Conservation (phyloP, 495 filamentous ascomycete species). For the Xylaria longipes region DNA sequence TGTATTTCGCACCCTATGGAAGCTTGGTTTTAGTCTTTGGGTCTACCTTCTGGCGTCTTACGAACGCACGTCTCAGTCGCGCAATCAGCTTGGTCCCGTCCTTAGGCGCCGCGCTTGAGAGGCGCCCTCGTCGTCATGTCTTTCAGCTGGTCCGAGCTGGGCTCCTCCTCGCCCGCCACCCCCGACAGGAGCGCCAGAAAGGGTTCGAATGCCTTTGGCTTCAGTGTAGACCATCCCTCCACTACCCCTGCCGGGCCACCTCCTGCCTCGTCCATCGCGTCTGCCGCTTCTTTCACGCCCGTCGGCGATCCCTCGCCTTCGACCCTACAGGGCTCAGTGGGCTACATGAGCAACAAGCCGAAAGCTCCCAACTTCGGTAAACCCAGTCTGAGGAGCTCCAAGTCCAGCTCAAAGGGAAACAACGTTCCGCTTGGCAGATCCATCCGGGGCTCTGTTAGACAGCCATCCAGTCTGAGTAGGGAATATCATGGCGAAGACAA, state of each 20-base stretch:
- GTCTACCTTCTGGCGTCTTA: neutral
- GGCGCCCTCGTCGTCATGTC: conserved; percentile 41
- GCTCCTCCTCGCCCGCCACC: conserved; percentile 45
- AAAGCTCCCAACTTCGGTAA: conserved; percentile 53
- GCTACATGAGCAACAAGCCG: conserved; percentile 49
- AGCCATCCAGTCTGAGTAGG: conserved; percentile 45
- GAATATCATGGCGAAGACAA: conserved; percentile 44
- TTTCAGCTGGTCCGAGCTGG: conserved; percentile 39
- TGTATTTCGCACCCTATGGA: neutral
- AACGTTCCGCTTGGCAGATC: conserved; percentile 52
- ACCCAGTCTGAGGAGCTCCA: conserved; percentile 47
- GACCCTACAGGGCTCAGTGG: conserved; percentile 70
- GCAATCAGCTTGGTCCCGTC: neutral
- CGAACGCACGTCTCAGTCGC: conserved; percentile 12
- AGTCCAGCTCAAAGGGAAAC: conserved; percentile 42
- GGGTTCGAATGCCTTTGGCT: conserved; percentile 32
- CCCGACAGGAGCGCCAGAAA: conserved; percentile 42
- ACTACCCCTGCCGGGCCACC: conserved; percentile 81
- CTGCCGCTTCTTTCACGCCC: conserved; percentile 74
- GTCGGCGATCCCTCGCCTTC: conserved; percentile 70
- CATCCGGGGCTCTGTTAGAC: conserved; percentile 46
- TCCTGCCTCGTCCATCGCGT: conserved; percentile 55
- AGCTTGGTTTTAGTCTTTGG: neutral
- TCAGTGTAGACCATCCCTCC: conserved; percentile 58
- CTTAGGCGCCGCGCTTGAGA: conserved; percentile 23